Conservation (phyloP, 257 asterid species). For the Solanum lycopersicoides region DNA sequence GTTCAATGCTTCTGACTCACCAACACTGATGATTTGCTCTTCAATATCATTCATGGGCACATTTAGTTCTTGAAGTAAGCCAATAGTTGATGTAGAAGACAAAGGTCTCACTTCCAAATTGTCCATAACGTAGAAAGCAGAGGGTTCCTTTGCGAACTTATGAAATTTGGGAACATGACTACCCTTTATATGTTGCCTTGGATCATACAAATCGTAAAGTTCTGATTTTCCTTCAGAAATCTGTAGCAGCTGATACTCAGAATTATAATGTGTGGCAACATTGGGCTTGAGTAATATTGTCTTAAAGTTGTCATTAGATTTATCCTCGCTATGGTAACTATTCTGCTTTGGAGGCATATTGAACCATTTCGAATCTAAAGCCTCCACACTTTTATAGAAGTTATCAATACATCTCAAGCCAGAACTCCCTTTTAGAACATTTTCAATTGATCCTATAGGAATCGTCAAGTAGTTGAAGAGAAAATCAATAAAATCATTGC, state of each 20-base stretch:
- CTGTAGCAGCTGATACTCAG: not conserved
- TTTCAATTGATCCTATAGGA: not conserved
- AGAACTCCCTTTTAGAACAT: not conserved
- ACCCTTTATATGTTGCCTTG: not conserved
- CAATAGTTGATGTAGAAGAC: not conserved
- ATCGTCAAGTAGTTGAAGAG: slow-evolving; percentile 3
- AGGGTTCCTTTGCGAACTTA: not conserved
- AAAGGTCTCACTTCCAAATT: not conserved
- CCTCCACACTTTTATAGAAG: not conserved
- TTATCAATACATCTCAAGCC: not conserved
- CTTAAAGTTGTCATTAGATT: not conserved
- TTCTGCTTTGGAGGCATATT: not conserved
- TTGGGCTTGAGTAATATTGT: not conserved
- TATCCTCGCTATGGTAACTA: not conserved
- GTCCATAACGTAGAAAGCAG: not conserved
- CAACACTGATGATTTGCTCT: not conserved
- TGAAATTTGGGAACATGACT: not conserved
- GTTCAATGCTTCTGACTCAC: not conserved
- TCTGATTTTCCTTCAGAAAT: not conserved
- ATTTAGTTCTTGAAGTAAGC: not conserved
- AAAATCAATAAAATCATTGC: not conserved
- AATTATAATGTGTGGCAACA: not conserved
- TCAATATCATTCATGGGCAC: not conserved
- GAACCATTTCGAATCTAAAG: not conserved
- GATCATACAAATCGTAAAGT: not conserved